Evolutionary conservation across 2,329 filamentous ascomycete genomes (phyloP).

Genomic region (Fusarium longipes): DNA sequence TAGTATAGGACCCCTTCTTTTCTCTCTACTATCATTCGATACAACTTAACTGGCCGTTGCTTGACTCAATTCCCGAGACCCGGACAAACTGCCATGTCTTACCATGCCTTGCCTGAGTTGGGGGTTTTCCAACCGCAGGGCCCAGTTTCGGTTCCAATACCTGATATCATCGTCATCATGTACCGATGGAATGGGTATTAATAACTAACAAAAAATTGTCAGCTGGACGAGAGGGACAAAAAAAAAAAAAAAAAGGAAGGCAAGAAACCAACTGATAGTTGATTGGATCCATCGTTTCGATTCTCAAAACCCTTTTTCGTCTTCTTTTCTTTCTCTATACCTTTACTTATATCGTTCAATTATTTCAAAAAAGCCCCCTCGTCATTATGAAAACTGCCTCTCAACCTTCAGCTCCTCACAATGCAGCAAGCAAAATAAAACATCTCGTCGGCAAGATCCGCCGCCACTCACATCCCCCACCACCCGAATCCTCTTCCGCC

Average conservation of each 20-base stretch:
- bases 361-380: background rate
- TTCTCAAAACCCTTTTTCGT: background rate
- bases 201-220: conserved; percentile 18
- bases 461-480: conserved; percentile 31
- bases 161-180: conserved; percentile 39
- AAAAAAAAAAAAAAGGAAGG: background rate
- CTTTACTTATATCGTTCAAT: background rate
- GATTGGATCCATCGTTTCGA: background rate
- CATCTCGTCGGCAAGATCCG: conserved; percentile 41
- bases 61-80: conserved; percentile 21
- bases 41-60: conserved; percentile 1
- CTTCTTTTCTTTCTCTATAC: background rate
- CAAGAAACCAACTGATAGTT: background rate
- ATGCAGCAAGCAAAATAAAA: conserved; percentile 34
- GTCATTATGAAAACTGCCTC: conserved; percentile 33
- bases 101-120: conserved; percentile 1
- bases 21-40: background rate
- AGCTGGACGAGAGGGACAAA: too few species aligned
- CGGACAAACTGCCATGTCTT: conserved; percentile 5
- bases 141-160: conserved; percentile 22
- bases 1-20: conserved; percentile 11
- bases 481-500: conserved; percentile 9
- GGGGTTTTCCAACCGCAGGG: background rate
- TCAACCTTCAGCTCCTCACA: conserved; percentile 23
- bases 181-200: conserved; percentile 14